Percentiles rank a stretch among this genome's conserved stretches.
phyloP scores from a whole-genome alignment of 306 rosid species.

The Quercus cerris region DNA sequence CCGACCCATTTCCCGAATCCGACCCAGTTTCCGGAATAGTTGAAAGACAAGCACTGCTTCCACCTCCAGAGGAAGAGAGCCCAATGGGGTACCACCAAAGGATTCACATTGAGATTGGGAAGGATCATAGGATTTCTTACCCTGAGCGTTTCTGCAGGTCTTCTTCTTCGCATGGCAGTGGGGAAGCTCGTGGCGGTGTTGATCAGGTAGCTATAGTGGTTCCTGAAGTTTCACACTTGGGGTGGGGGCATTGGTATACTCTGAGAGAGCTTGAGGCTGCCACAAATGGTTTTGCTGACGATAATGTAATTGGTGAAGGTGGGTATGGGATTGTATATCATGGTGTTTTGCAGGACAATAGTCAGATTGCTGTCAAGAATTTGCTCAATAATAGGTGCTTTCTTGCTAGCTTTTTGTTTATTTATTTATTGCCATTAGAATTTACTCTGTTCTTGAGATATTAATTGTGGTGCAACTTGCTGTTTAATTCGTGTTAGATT shows the following conservation, averaged over 20 bases:
- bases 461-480: neutral
- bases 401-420: neutral
- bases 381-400: slow-evolving; percentile 75
- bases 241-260: slow-evolving; percentile 96
- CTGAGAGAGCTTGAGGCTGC: slow-evolving; percentile 84
- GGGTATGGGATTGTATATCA: slow-evolving; percentile 89
- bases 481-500: neutral
- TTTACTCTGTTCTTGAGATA: neutral
- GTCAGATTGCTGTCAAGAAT: slow-evolving; percentile 73
- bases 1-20: slow-evolving; percentile 45
- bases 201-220: slow-evolving; percentile 58
- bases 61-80: slow-evolving; percentile 53
- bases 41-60: slow-evolving; percentile 43
- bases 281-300: slow-evolving; percentile 58
- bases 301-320: slow-evolving; percentile 84
- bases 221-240: slow-evolving; percentile 93
- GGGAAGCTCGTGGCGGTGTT: slow-evolving; percentile 47
- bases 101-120: slow-evolving; percentile 77
- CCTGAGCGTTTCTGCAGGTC: slow-evolving; percentile 57
- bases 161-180: slow-evolving; percentile 47
- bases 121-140: slow-evolving; percentile 67
- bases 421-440: neutral
- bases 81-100: slow-evolving; percentile 27
- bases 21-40: slow-evolving; percentile 35
- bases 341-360: slow-evolving; percentile 63